Conservation (phyloP, 371 early-diverging fungal genomes). For the Blakeslea trispora region DNA sequence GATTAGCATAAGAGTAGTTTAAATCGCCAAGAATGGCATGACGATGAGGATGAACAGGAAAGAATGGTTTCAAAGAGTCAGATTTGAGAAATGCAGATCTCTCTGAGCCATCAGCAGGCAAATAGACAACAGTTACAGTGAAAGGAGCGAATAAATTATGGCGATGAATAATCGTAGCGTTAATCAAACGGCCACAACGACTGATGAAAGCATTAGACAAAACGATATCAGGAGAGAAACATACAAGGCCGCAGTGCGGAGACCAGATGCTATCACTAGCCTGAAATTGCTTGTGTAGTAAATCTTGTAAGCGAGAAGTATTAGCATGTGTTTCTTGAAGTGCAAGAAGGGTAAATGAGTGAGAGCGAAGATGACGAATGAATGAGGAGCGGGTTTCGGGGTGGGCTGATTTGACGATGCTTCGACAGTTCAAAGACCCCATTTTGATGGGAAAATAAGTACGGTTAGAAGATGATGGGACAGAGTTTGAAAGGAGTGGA, state of each 20-base stretch:
- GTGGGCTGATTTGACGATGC: conserved; percentile 5
- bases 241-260: conserved; percentile 5
- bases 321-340: conserved; percentile 9
- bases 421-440: conserved; percentile 10
- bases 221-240: conserved; percentile 4
- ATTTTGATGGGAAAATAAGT: no score
- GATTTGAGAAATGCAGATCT: not conserved
- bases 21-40: not conserved
- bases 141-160: not conserved
- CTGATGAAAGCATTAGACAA: conserved; percentile 2
- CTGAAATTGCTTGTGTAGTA: conserved; percentile 7
- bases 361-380: conserved; percentile 8
- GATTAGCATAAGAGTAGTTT: not conserved
- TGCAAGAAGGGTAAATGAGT: not conserved
- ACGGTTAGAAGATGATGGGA: no score
- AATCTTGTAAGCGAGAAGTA: not conserved
- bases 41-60: not conserved
- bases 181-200: conserved; percentile 1
- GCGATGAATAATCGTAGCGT: conserved; percentile 1
- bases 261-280: conserved; percentile 1
- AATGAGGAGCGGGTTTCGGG: not conserved
- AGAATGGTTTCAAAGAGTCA: not conserved
- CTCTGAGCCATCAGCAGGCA: not conserved
- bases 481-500: no score
- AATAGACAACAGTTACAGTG: not conserved